A percentile compares a stretch with the other conserved stretches of the same genome.
Conservation (phyloP, 2,329 filamentous ascomycete species). For the Epichloe festucae region DNA sequence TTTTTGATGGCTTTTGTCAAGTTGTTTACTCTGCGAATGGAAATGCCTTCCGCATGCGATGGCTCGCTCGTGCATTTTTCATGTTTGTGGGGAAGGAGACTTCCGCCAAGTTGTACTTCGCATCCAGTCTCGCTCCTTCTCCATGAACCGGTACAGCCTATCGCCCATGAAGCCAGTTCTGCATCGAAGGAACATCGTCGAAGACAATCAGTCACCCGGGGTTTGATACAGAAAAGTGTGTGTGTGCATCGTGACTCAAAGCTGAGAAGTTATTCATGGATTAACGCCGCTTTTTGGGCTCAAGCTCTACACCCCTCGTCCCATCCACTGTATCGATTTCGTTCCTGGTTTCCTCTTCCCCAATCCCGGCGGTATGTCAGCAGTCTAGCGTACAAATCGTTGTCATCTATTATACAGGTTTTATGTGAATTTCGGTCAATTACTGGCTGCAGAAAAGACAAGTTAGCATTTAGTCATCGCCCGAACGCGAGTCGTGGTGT, state of each 20-base stretch:
- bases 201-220: neutral
- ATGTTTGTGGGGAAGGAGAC: neutral
- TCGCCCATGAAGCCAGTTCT: neutral
- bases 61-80: neutral
- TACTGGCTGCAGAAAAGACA: slow-evolving; percentile 1
- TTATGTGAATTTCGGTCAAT: slow-evolving; percentile 5
- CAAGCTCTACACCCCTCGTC: neutral
- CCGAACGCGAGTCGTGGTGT: neutral
- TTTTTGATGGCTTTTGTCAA: neutral
- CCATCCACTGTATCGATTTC: neutral
- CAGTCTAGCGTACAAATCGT: slow-evolving; percentile 1
- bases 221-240: too few relatives aligned
- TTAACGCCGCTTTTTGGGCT: neutral
- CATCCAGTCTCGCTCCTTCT: neutral
- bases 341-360: neutral
- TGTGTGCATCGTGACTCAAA: neutral
- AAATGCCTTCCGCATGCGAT: neutral
- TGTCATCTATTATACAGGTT: slow-evolving; percentile 16
- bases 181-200: neutral
- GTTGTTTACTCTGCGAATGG: neutral
- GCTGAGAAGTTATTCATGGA: neutral
- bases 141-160: neutral
- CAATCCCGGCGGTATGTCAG: neutral
- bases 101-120: neutral
- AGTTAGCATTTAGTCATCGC: neutral